Base-by-base conservation (phyloP, 1,284 basidiomycete genomes). In the Irpex lacteus region DNA sequence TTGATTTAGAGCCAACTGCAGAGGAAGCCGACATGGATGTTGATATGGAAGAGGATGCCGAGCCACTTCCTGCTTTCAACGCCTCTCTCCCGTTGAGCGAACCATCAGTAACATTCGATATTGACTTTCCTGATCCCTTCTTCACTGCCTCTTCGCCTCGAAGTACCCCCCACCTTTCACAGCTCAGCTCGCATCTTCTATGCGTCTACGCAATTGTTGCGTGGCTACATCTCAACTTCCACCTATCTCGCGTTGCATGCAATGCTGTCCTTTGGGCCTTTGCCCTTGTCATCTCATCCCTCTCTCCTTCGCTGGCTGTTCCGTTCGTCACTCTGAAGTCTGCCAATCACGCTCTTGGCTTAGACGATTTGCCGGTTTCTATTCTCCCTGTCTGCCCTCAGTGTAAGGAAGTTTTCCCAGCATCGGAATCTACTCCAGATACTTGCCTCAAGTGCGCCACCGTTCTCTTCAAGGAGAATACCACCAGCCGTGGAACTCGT, bases 361-460 rank as follows among this genome's bases (percentile, higher is more conserved):
- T 54, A 67, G n/a, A 49, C 40, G 64, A 69, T 5, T 63, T 63
- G 1, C 2, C 18, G 0, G 49, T 67, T 26, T 8, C 8, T 5
- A 60, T 63, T 8, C 61, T 65, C 9, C 64, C 66, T 0, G 61
- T 62, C 1, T 71, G 69, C 32, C 63, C 61, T 0, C 18, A 50
- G 0, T 70, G 69, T 47, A 61, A 62, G 9, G 64, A 64, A 36
- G 54, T 61, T 4, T 59, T 64, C 44, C 65, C 67, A 9, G 62
- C 59, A 5, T 52, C 47, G 13, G 18, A 57, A 1, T 13, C 40
- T n/a, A 60, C 60, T 9, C 26, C 47, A 11, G 36, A 50, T 8
- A 6, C 8, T 6, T 66, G 66, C 49, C 8, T n/a, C 2, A 9
- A n/a, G 2, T 69, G 67, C 56, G 11, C 34, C 18, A 19, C 36